Evolutionary conservation across 2,329 filamentous ascomycete genomes (phyloP), one percentile per base, ranked within the genome.

Genomic region (Cryphonectria naterciae): DNA sequence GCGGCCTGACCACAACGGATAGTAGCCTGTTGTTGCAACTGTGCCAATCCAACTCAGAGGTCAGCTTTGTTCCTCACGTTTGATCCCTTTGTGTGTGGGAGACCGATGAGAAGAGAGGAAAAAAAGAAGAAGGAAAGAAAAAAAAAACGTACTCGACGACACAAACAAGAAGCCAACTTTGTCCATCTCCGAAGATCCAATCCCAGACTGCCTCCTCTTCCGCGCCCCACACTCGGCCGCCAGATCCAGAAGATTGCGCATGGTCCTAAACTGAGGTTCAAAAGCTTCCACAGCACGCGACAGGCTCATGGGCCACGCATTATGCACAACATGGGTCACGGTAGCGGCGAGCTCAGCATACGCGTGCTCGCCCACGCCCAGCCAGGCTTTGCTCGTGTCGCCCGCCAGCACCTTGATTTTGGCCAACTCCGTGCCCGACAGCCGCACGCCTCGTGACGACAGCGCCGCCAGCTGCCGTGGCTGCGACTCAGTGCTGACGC

Each of bases 251-350:
- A 89, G 76, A 72, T 84, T 84, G 2, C 79, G 78, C 80, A 88
- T 81, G 17, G 80, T 77, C 4, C 80, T 74, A 65, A 87, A 80
- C 73, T 86, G 84, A 0, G 80, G 52, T 70, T 83, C 81, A 67
- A 84, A 85, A 1, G 75, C 78, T 2, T 70, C 65, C 0, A 86
- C 6, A 0, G 81, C 75, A 11, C 82, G 78, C 58, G 77, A 84
- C 13, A 75, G 75, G 68, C 78, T 83, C 84, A 87, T 86, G 1
- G 81, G 82, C 84, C 85, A 88, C 0, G 85, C 86, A 66, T 84
- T 86, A 74, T 88, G 85, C 32, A 86, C 72, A 56, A 89, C 82
- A 70, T 87, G 83, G 0, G 86, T 88, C 11, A 83, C 83, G 2
- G 67, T 74, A 2, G 11, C n/a, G 0, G 78, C 74, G 0, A 88